Base-by-base conservation (phyloP, 805 yeast species). In the Pichia membranifaciens region DNA sequence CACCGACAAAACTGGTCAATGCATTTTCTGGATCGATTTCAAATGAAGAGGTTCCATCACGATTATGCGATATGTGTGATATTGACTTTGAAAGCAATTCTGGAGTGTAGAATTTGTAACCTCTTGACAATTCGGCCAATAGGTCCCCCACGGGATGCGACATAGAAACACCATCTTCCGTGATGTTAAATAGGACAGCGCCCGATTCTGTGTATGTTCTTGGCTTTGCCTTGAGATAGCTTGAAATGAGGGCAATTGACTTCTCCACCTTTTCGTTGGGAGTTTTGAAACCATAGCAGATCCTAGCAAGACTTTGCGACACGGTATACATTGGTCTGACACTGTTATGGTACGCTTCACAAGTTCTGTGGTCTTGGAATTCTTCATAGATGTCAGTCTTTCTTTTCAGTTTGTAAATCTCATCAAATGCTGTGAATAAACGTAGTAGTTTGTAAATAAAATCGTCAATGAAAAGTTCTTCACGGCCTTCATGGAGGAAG, bases 361-460 rank as follows among this genome's bases (percentile, higher is more conserved):
- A 81, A 38, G 71, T 76, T 25, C 67, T 67, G 36, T 70, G 69
- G 56, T 84, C 88, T 44, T 69, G 70, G 17, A 13, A 45, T 47
- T 76, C 76, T 28, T 83, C 86, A 64, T 84, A 91, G 7, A 80
- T 82, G 10, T 88, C 91, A 38, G 70, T 70, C 51, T 81, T 81
- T 49, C 88, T 71, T 47, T 61, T 69, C 25, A 82, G 63, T 22
- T 73, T 69, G 71, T 77, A 77, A 35, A 75, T 74, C 21, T 82
- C 79, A 56, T 82, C 84, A 58, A 79, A 82, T 16, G 69, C 59
- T 45, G 74, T 70, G 23, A 81, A 66, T n/a, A 81, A 65, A 10
- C 73, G 59, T 2, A 78, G 59, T 1, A 80, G 46, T 31, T 73
- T 60, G 9, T 66, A 58, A 37, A 81, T 58, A 25, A 53, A 54